These are phyloP conservation scores for Curvularia hawaiiensis DNA, from an alignment of 2,329 filamentous ascomycete genomes.

Conservation along the genomic window DNA sequence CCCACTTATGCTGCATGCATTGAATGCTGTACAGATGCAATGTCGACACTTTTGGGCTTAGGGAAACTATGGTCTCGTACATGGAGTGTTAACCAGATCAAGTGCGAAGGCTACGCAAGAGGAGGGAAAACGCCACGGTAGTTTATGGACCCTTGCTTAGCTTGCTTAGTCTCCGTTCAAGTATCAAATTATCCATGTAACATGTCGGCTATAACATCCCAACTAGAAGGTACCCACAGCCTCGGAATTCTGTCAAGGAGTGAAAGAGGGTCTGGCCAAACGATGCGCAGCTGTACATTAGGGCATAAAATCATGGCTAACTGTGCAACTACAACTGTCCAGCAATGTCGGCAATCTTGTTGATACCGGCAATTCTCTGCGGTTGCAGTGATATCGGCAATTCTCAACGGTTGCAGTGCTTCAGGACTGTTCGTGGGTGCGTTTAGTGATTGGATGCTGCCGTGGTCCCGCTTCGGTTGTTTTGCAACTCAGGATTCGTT, in stretches of 20 bases:
- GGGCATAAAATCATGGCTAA: background rate
- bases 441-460: background rate
- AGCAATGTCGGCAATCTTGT: background rate
- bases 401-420: background rate
- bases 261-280: background rate
- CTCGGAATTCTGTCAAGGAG: background rate
- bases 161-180: background rate
- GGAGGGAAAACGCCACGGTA: background rate
- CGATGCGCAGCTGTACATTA: background rate
- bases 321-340: background rate
- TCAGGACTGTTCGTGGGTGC: background rate
- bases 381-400: background rate
- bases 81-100: background rate
- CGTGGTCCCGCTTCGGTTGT: background rate
- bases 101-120: background rate
- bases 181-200: background rate
- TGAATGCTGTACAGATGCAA: no score
- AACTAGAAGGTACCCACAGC: conserved; percentile 1
- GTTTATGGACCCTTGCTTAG: background rate
- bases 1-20: background rate
- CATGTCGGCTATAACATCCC: background rate
- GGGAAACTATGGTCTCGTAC: background rate
- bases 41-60: no score
- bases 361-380: background rate
- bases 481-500: background rate